Percentiles rank a stretch among this genome's conserved stretches.
These are phyloP conservation scores for Perkinsus chesapeaki DNA, from an alignment of 169 alveolate genomes.

Conservation along the genomic window DNA sequence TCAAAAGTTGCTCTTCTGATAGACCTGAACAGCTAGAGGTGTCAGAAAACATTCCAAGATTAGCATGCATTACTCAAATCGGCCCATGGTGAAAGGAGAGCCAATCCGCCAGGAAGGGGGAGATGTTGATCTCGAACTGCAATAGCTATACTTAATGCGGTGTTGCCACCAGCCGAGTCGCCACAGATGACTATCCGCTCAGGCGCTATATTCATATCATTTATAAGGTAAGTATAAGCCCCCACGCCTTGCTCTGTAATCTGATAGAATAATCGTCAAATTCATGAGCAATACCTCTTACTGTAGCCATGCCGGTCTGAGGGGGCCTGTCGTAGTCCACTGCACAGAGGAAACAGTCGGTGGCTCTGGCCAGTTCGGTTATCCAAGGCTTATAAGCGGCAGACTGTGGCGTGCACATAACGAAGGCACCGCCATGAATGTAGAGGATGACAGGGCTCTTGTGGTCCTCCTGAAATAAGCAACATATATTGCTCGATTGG, in stretches of 20 bases:
- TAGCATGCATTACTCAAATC: not conserved
- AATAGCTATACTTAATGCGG: not conserved
- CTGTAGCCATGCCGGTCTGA: not conserved
- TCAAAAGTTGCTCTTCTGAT: not conserved
- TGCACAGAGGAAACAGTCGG: not conserved
- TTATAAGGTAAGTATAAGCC: not conserved
- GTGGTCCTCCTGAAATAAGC: not conserved
- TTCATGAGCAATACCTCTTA: not conserved
- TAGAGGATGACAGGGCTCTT: not conserved
- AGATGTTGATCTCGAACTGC: not conserved
- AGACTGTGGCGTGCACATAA: not conserved
- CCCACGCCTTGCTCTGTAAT: not conserved
- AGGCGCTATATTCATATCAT: not conserved
- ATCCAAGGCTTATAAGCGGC: not conserved
- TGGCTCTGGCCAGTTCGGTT: not conserved
- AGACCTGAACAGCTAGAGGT: not conserved
- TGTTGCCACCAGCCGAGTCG: not conserved
- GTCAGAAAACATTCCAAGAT: not conserved
- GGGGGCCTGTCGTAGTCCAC: not conserved
- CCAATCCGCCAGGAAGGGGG: not conserved
- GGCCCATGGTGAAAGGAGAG: not conserved
- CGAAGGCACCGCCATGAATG: not conserved
- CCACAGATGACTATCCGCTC: not conserved
- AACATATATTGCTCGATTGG: not conserved
- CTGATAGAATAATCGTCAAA: not conserved